Conservation (phyloP, 176 grass and related monocot species). For the Neostapfia colusana region DNA sequence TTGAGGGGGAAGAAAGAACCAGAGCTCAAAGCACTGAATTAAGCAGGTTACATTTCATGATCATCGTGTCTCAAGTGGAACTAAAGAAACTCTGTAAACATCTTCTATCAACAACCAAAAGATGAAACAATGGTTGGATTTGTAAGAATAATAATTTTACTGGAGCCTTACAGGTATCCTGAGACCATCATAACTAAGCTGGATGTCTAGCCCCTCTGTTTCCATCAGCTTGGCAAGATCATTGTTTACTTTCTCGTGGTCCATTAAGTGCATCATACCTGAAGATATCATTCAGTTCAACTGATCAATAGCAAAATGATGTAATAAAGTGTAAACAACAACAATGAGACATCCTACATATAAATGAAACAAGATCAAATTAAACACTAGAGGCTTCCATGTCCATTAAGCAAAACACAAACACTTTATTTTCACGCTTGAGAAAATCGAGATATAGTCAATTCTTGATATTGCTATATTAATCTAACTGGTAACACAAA, state of each 20-base stretch:
- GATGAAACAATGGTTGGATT: slow-evolving; percentile 2
- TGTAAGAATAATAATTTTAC: slow-evolving; percentile 25
- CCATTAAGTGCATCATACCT: slow-evolving; percentile 99
- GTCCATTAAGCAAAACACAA: slow-evolving; percentile 6
- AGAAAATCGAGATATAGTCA: not conserved
- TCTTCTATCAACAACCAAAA: not conserved
- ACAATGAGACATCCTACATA: slow-evolving; percentile 29
- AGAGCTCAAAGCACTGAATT: slow-evolving; percentile 8
- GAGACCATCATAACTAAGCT: slow-evolving; percentile 92
- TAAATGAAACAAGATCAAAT: slow-evolving; percentile 8
- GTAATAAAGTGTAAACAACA: slow-evolving; percentile 35
- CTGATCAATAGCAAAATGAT: slow-evolving; percentile 26
- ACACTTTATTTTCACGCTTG: not conserved
- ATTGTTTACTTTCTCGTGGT: slow-evolving; percentile 81
- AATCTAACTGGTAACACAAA: not conserved
- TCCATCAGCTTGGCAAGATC: slow-evolving; percentile 73
- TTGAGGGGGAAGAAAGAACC: slow-evolving; percentile 4
- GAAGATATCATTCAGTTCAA: slow-evolving; percentile 31
- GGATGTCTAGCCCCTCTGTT: slow-evolving; percentile 81
- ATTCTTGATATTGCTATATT: slow-evolving; percentile 11
- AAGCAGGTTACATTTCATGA: slow-evolving; percentile 42
- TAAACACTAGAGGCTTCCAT: slow-evolving; percentile 22
- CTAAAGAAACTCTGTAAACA: slow-evolving; percentile 15
- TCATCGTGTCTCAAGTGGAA: slow-evolving; percentile 13
- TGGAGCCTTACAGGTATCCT: slow-evolving; percentile 81